A percentile compares a stretch with the other conserved stretches of the same genome.
These are phyloP conservation scores for Emmonsiellopsis sp. DNA, from an alignment of 2,329 filamentous ascomycete genomes.

Conservation along the genomic window DNA sequence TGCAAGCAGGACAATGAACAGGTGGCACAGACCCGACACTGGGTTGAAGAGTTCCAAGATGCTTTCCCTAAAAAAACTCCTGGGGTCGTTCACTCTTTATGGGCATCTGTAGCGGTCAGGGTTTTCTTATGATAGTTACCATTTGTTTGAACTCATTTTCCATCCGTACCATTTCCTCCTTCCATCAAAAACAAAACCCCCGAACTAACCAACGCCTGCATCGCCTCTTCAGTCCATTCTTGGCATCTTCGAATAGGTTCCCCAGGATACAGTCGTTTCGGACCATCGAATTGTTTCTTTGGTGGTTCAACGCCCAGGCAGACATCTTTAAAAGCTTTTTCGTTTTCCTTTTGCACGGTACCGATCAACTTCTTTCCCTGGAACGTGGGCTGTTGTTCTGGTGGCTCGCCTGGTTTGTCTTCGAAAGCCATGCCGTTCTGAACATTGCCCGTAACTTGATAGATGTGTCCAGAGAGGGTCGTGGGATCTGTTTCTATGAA, in stretches of 20 bases:
- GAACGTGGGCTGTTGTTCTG: constrained; percentile 14
- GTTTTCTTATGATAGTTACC: too few species aligned
- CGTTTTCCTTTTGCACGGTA: constrained; percentile 8
- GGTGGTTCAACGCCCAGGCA: not conserved
- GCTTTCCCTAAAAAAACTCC: too few species aligned
- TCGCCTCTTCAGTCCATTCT: not conserved
- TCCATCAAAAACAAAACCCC: not conserved
- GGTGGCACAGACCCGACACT: too few species aligned
- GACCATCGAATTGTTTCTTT: constrained; percentile 5
- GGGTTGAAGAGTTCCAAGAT: too few species aligned
- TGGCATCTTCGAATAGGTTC: not conserved
- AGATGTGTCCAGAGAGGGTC: constrained; percentile 12
- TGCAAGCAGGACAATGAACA: too few species aligned
- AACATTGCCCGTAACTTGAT: constrained; percentile 23
- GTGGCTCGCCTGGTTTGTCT: constrained; percentile 10
- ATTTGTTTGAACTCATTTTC: too few species aligned
- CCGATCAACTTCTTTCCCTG: constrained; percentile 13
- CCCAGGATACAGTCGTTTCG: not conserved
- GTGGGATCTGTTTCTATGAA: constrained; percentile 16
- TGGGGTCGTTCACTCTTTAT: too few species aligned
- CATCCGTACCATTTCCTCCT: too few species aligned
- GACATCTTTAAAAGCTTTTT: not conserved
- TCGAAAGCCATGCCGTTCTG: constrained; percentile 22
- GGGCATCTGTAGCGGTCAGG: too few species aligned
- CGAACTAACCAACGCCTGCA: not conserved